These are phyloP conservation scores for Aspergillus puulaauensis DNA, from an alignment of 2,329 filamentous ascomycete species.

Conservation along the genomic window DNA sequence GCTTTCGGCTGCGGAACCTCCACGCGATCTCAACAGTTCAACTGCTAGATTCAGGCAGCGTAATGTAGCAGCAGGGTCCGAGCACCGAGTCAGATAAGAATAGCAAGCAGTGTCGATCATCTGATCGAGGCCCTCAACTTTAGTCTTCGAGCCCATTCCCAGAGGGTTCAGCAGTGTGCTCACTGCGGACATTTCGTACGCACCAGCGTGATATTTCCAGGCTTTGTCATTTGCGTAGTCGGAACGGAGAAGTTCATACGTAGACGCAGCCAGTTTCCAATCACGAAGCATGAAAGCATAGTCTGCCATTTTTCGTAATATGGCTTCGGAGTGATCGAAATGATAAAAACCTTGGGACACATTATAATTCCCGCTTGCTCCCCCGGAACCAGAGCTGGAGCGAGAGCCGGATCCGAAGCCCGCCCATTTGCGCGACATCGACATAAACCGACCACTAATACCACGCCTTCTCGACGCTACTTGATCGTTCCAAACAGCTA, in stretches of 20 bases:
- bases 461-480: conserved; percentile 87
- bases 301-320: conserved; percentile 90
- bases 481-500: conserved; percentile 95
- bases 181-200: conserved; percentile 91
- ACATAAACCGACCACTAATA: conserved; percentile 90
- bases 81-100: conserved; percentile 85
- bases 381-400: conserved; percentile 49
- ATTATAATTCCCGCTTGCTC: conserved; percentile 68
- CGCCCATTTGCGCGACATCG: conserved; percentile 84
- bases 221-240: conserved; percentile 96
- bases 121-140: conserved; percentile 77
- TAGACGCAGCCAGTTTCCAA: conserved; percentile 88
- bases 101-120: conserved; percentile 90
- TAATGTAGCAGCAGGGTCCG: conserved; percentile 74
- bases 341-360: conserved; percentile 74
- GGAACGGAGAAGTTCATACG: conserved; percentile 82
- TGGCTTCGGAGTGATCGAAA: conserved; percentile 79
- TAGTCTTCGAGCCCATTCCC: conserved; percentile 69
- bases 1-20: conserved; percentile 78
- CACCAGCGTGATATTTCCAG: conserved; percentile 91
- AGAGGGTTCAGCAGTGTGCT: conserved; percentile 77
- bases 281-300: conserved; percentile 97
- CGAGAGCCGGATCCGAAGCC: conserved; percentile 71
- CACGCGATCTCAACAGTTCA: conserved; percentile 79
- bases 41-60: conserved; percentile 73